These are phyloP conservation scores for Mycena albidolilacea DNA, from an alignment of 768 basidiomycete genomes.

Conservation along the genomic window DNA sequence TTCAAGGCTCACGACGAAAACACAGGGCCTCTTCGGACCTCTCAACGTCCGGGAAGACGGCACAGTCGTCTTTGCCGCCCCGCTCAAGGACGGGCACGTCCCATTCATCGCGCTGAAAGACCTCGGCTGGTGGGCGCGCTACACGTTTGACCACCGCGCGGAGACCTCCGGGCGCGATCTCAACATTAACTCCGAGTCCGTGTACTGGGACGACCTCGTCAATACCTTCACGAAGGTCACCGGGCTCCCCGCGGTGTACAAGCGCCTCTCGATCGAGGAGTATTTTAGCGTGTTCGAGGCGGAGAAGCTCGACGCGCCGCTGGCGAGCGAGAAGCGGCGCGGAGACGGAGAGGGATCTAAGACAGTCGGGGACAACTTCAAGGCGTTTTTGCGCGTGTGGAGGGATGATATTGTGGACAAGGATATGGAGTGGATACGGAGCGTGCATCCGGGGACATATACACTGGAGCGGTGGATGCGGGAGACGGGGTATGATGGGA, in stretches of 20 bases:
- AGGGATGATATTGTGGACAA: conserved; percentile 50
- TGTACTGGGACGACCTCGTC: conserved; percentile 55
- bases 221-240: conserved; percentile 39
- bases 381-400: conserved; percentile 50
- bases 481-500: conserved; percentile 18
- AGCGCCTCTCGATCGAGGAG: conserved; percentile 16
- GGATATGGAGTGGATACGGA: conserved; percentile 52
- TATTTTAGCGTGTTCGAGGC: conserved; percentile 22
- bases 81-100: conserved; percentile 51
- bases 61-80: conserved; percentile 55
- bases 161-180: conserved; percentile 54
- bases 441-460: conserved; percentile 45
- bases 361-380: conserved; percentile 46
- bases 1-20: conserved; percentile 24
- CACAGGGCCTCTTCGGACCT: conserved; percentile 48
- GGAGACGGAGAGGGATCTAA: conserved; percentile 34
- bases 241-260: conserved; percentile 26
- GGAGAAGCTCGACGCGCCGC: conserved; percentile 27
- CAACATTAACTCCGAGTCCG: conserved; percentile 52
- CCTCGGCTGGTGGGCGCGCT: conserved; percentile 57
- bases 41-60: conserved; percentile 55
- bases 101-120: conserved; percentile 56
- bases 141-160: conserved; percentile 53
- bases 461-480: conserved; percentile 54
- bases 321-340: conserved; percentile 24